phyloP scores from a whole-genome alignment of 495 filamentous ascomycete species.

The Aspergillus funiculosus region DNA sequence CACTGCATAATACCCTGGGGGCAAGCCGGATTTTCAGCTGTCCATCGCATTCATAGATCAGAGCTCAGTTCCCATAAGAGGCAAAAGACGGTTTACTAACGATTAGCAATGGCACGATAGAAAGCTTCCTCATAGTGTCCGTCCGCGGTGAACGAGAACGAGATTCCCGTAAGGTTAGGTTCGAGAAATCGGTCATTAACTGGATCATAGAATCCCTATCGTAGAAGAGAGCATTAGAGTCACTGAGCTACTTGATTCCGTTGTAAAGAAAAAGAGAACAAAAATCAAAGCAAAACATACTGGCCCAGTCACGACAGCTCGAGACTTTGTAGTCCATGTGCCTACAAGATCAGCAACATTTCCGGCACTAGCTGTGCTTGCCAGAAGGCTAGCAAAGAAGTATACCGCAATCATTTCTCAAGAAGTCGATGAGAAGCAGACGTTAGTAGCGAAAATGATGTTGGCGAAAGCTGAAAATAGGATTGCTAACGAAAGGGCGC shows the following conservation, averaged over 20 bases:
- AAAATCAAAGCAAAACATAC: constrained; percentile 39
- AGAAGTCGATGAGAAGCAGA: background rate
- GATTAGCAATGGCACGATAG: constrained; percentile 69
- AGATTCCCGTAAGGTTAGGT: constrained; percentile 67
- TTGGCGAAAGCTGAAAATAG: constrained; percentile 3
- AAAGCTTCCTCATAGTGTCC: constrained; percentile 70
- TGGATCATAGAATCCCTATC: constrained; percentile 68
- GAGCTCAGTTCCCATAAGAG: background rate
- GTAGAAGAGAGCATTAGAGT: background rate
- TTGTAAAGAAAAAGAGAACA: too few species aligned
- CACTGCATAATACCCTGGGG: constrained; percentile 69
- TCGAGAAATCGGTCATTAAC: constrained; percentile 63
- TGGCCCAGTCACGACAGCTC: constrained; percentile 65
- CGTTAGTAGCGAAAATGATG: too few species aligned
- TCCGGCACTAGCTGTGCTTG: constrained; percentile 26
- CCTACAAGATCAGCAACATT: constrained; percentile 52
- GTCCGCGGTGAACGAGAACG: constrained; percentile 71
- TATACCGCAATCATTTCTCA: constrained; percentile 16
- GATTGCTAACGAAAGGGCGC: constrained; percentile 10
- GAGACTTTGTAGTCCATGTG: constrained; percentile 75
- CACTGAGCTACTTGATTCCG: too few species aligned
- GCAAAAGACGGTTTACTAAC: constrained; percentile 39
- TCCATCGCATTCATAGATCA: constrained; percentile 5
- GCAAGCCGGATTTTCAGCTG: constrained; percentile 59
- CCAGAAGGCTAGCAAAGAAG: constrained; percentile 18